A percentile compares a stretch with the other conserved stretches of the same genome.
Evolutionary conservation across 345 rosid species (phyloP).

Genomic region (Heritiera fomes): DNA sequence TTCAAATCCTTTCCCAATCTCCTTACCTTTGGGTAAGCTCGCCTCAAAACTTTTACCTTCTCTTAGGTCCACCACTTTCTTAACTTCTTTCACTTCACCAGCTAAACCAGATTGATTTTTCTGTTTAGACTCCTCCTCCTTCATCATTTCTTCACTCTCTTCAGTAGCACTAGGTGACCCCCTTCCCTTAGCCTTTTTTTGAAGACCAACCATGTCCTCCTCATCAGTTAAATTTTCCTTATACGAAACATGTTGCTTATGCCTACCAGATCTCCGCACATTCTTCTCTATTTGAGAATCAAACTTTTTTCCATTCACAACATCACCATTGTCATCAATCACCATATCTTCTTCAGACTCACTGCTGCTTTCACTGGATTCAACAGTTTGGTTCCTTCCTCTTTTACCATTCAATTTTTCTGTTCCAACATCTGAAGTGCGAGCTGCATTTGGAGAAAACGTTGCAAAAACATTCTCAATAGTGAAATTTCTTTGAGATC

Average conservation of each 20-base stretch:
- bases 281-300: constrained; percentile 36
- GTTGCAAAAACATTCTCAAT: constrained; percentile 33
- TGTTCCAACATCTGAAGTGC: constrained; percentile 30
- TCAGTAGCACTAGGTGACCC: constrained; percentile 27
- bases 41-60: constrained; percentile 19
- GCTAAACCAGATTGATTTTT: constrained; percentile 28
- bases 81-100: constrained; percentile 28
- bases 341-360: constrained; percentile 43
- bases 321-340: constrained; percentile 39
- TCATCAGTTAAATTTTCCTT: constrained; percentile 68
- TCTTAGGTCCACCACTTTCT: constrained; percentile 25
- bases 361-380: constrained; percentile 51
- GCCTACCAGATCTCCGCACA: constrained; percentile 67
- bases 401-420: constrained; percentile 48
- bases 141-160: constrained; percentile 25
- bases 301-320: constrained; percentile 31
- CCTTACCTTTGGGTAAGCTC: constrained; percentile 13
- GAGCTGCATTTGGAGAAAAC: constrained; percentile 28
- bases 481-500: constrained; percentile 34
- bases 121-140: constrained; percentile 24
- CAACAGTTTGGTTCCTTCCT: constrained; percentile 45
- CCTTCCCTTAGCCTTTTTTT: constrained; percentile 40
- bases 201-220: constrained; percentile 36
- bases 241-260: constrained; percentile 63
- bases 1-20: neutral